Evolutionary conservation across 2,329 filamentous ascomycete genomes (phyloP).

Genomic region (Fusarium hostae): DNA sequence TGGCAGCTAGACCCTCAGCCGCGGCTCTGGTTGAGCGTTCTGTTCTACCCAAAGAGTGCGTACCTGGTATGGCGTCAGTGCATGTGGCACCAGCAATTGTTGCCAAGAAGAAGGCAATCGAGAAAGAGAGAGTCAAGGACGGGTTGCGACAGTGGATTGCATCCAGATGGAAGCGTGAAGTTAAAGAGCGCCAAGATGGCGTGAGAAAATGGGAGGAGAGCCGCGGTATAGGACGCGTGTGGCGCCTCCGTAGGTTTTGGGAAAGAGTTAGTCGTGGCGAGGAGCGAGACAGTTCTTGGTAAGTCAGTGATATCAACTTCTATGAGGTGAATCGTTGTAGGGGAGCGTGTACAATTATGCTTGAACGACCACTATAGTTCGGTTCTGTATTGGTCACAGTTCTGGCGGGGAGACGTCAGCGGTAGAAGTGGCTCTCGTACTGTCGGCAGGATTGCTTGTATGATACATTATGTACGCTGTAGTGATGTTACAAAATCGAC

Average conservation of each 20-base stretch:
- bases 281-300: conserved; percentile 24
- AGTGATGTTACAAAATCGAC: conserved; percentile 38
- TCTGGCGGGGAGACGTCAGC: neutral
- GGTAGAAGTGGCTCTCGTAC: conserved; percentile 1
- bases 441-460: conserved; percentile 32
- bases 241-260: conserved; percentile 73
- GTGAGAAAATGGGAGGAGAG: conserved; percentile 61
- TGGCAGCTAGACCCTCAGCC: conserved; percentile 69
- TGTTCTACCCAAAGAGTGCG: conserved; percentile 74
- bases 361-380: neutral
- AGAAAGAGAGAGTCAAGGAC: conserved; percentile 76
- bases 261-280: conserved; percentile 65
- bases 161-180: conserved; percentile 65
- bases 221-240: conserved; percentile 66
- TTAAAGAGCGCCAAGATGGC: conserved; percentile 60
- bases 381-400: conserved; percentile 9
- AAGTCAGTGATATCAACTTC: conserved; percentile 26
- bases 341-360: neutral
- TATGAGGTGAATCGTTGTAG: conserved; percentile 3
- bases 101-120: conserved; percentile 70
- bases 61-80: conserved; percentile 56
- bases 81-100: conserved; percentile 69
- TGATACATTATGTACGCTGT: conserved; percentile 44
- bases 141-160: conserved; percentile 73
- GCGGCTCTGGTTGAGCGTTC: conserved; percentile 70